These are phyloP conservation scores for Grosmannia penicillata DNA, from an alignment of 2,329 filamentous ascomycete genomes.

Conservation along the genomic window DNA sequence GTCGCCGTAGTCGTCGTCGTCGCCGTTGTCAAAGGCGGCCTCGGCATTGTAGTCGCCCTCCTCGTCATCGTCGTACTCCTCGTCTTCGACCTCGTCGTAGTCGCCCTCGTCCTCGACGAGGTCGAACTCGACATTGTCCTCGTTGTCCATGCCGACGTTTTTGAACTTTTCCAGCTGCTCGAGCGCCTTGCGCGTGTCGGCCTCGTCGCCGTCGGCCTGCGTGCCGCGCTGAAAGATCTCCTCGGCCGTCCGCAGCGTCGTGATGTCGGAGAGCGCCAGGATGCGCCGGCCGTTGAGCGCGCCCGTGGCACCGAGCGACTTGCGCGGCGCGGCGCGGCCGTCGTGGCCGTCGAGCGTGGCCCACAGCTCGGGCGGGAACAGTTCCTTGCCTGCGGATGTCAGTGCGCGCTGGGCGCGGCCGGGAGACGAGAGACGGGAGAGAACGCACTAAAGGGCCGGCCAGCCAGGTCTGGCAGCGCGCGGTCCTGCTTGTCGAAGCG, in stretches of 20 bases:
- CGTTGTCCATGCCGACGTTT: conserved; percentile 23
- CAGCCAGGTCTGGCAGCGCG: conserved; percentile 37
- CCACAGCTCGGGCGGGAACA: conserved; percentile 43
- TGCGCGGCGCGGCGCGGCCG: conserved; percentile 13
- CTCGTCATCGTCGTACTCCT: conserved; percentile 42
- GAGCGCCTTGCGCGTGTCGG: conserved; percentile 19
- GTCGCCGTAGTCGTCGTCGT: conserved; percentile 30
- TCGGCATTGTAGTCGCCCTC: conserved; percentile 48
- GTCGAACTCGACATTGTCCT: conserved; percentile 24
- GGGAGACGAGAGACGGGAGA: background rate
- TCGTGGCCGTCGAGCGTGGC: conserved; percentile 36
- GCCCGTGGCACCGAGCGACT: conserved; percentile 7
- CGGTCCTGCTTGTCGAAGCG: conserved; percentile 36
- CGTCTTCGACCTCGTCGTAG: conserved; percentile 28
- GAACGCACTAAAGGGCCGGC: conserved; percentile 27
- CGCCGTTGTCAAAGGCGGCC: conserved; percentile 43
- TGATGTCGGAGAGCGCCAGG: conserved; percentile 31
- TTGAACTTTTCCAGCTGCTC: conserved; percentile 29
- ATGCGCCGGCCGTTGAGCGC: conserved; percentile 15
- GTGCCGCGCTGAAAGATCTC: conserved; percentile 35
- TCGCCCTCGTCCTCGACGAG: conserved; percentile 35
- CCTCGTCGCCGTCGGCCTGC: conserved; percentile 11
- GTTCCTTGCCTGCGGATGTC: conserved; percentile 21
- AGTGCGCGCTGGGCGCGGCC: too few relatives aligned
- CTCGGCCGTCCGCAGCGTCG: conserved; percentile 32